Evolutionary conservation across 306 rosid genomes (phyloP), one percentile per base, ranked within the genome.

Genomic region (Crataegus laevigata): DNA sequence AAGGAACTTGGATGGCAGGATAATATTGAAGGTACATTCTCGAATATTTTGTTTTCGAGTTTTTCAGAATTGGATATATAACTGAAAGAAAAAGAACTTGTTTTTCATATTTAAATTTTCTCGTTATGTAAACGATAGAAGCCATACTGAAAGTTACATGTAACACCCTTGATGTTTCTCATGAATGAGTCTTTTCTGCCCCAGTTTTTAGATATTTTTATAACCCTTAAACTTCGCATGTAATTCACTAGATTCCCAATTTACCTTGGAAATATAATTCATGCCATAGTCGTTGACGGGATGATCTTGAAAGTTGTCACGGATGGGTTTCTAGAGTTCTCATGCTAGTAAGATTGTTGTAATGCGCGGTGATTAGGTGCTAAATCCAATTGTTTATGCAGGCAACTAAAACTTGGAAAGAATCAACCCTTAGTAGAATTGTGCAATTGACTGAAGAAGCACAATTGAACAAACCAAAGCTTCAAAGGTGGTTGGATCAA

Each of bases 401-500:
- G 99, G 96, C 88, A 38, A 86, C 85, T 32, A 94, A 92, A 86
- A 82, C 90, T 43, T 94, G 99, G 99, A 87, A 89, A 77, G 97
- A 94, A 77, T 92, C 99, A 29, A 94, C 99, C 62, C 90, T 90
- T 60, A 92, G 80, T 85, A 89, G 75, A 88, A 94, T 94, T 82
- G 96, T 94, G 76, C 97, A 94, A 80, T 80, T 94, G 90, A 94
- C 99, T 67, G 96, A 92, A 90, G 97, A 94, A 89, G 97, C 97
- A 61, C 92, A 89, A 71, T 78, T 86, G 85, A 94, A 88, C 82
- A 92, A 86, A 84, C 97, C 99, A 30, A 92, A 85, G 86, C 97
- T 92, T 84, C 93, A 94, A 83, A 90, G 99, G 85, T 94, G 99
- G 99, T 85, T 94, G 71, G 96, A 94, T 80, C 96, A 94, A 82